Conservation (phyloP, 768 basidiomycete species). For the Mycena albidolilacea region DNA sequence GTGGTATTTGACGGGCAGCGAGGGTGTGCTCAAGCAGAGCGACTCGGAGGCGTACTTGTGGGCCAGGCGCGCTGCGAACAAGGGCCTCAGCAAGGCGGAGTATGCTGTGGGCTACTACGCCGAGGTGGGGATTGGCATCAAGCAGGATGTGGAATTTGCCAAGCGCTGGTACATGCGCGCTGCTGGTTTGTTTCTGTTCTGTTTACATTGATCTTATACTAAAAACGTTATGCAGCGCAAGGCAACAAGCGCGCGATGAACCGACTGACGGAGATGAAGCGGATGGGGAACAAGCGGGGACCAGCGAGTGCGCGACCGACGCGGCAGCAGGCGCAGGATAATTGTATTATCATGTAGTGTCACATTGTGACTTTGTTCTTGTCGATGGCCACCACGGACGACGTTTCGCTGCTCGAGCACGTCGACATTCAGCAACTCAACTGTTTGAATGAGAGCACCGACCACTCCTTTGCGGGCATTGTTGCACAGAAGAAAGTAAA, state of each 20-base stretch:
- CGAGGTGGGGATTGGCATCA: slow-evolving; percentile 97
- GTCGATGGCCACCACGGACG: slow-evolving; percentile 35
- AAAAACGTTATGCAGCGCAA: slow-evolving; percentile 75
- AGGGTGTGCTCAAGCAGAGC: slow-evolving; percentile 96
- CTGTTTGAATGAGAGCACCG: slow-evolving; percentile 76
- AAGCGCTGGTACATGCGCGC: slow-evolving; percentile 99
- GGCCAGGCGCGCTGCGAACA: slow-evolving; percentile 97
- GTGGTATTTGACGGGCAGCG: slow-evolving; percentile 98
- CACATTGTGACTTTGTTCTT: background rate
- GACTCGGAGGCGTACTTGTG: slow-evolving; percentile 99
- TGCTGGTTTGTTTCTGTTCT: slow-evolving; percentile 75
- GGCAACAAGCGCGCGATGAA: slow-evolving; percentile 99
- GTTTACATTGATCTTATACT: slow-evolving; percentile 18
- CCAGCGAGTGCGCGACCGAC: slow-evolving; percentile 86
- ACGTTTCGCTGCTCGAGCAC: slow-evolving; percentile 67
- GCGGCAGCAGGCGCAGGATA: slow-evolving; percentile 93
- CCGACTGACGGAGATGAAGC: slow-evolving; percentile 95
- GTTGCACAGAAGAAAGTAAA: slow-evolving; percentile 61
- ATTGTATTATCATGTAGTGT: slow-evolving; percentile 78
- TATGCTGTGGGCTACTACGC: slow-evolving; percentile 99
- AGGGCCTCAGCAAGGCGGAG: slow-evolving; percentile 96
- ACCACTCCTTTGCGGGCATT: slow-evolving; percentile 69
- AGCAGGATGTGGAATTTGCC: slow-evolving; percentile 95
- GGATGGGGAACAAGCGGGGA: slow-evolving; percentile 83
- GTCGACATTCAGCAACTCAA: slow-evolving; percentile 73